Percentiles rank a stretch among this genome's conserved stretches.
Conservation (phyloP, 2,329 filamentous ascomycete species). For the Coniochaeta sp. region DNA sequence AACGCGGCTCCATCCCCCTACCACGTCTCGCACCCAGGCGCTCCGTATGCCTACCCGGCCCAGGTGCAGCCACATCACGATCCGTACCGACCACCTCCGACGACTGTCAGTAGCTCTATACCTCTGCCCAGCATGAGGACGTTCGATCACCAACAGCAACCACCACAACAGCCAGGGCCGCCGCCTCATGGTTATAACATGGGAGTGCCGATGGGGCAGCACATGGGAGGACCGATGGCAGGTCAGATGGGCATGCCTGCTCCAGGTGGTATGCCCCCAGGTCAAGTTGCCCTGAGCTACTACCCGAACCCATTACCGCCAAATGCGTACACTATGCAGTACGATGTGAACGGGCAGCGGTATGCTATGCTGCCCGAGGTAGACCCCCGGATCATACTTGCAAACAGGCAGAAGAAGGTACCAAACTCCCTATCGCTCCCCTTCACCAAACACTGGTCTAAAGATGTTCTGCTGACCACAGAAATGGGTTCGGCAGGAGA, state of each 20-base stretch:
- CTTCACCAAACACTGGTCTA: neutral
- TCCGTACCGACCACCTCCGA: constrained; percentile 25
- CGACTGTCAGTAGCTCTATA: constrained; percentile 23
- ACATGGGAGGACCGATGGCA: constrained; percentile 27
- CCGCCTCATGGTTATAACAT: constrained; percentile 11
- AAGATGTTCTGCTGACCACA: constrained; percentile 17
- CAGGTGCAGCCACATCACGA: constrained; percentile 13
- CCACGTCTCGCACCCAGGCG: constrained; percentile 15
- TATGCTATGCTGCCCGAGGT: constrained; percentile 36
- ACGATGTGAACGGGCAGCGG: constrained; percentile 32
- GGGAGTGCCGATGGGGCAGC: neutral
- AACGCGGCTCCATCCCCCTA: constrained; percentile 13
- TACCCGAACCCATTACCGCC: constrained; percentile 29
- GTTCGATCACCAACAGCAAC: constrained; percentile 28
- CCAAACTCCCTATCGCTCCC: constrained; percentile 11
- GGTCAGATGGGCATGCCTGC: constrained; percentile 14
- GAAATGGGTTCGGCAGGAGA: constrained; percentile 37
- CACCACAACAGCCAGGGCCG: constrained; percentile 17
- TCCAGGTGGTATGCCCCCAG: constrained; percentile 21
- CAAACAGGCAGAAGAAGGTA: constrained; percentile 53
- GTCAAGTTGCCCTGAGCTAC: constrained; percentile 33
- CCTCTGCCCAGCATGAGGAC: constrained; percentile 36
- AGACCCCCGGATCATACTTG: constrained; percentile 39
- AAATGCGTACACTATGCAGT: constrained; percentile 35
- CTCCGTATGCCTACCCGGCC: constrained; percentile 9